These are phyloP conservation scores for Alternaria ventricosa DNA, from an alignment of 2,329 filamentous ascomycete species.

Conservation along the genomic window DNA sequence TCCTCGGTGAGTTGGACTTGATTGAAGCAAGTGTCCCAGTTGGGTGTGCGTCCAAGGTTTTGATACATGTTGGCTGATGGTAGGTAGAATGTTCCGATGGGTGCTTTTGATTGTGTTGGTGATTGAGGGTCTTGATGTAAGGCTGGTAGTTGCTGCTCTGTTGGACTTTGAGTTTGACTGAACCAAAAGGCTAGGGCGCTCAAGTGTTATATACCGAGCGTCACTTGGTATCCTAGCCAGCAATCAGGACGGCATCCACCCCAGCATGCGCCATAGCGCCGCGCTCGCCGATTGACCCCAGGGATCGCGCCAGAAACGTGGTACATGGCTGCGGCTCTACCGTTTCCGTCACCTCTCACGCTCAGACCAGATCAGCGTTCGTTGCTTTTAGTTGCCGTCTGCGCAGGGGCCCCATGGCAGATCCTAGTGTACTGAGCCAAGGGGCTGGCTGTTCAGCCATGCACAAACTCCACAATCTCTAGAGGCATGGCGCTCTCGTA, in stretches of 20 bases:
- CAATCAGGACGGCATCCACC: conserved; percentile 17
- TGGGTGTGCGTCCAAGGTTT: conserved; percentile 14
- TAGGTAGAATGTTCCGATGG: background rate
- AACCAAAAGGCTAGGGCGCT: conserved; percentile 9
- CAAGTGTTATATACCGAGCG: conserved; percentile 15
- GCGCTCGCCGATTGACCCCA: conserved; percentile 21
- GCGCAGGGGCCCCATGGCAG: conserved; percentile 26
- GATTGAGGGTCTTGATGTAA: background rate
- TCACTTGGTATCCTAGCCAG: conserved; percentile 12
- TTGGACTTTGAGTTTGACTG: conserved; percentile 3
- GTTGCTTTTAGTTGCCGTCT: conserved; percentile 24
- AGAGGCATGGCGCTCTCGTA: conserved; percentile 8
- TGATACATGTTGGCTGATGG: conserved; percentile 15
- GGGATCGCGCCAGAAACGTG: conserved; percentile 29
- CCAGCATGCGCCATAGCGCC: conserved; percentile 26
- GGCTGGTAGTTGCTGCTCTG: background rate
- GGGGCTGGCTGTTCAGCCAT: conserved; percentile 19
- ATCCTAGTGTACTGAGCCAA: conserved; percentile 22
- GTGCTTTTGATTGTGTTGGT: background rate
- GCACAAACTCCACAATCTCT: conserved; percentile 15
- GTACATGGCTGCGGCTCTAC: conserved; percentile 27
- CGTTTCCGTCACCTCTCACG: conserved; percentile 21
- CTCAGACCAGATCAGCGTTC: conserved; percentile 24
- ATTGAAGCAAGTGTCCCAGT: conserved; percentile 15
- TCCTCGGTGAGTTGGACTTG: conserved; percentile 35